Evolutionary conservation across 2,329 filamentous ascomycete species (phyloP).

Genomic region (Penicillium sp.): DNA sequence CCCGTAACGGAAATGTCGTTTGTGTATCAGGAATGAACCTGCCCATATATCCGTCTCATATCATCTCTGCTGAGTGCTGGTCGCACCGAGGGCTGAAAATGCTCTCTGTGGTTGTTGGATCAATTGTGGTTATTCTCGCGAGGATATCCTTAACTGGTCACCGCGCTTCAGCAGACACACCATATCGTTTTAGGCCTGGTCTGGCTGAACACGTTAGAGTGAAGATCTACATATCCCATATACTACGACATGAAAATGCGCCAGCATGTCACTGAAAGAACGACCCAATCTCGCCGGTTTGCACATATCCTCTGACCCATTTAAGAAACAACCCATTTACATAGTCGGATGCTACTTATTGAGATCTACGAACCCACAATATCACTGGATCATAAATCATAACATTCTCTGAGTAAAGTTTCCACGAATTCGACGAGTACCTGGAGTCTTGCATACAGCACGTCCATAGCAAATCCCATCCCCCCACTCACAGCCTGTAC

Average conservation of each 20-base stretch:
- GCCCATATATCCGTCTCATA: background rate
- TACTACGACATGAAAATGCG: background rate
- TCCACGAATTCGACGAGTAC: too few species aligned
- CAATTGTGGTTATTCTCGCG: background rate
- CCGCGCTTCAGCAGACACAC: background rate
- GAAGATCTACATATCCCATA: background rate
- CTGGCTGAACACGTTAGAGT: background rate
- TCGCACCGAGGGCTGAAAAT: background rate
- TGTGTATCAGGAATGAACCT: background rate
- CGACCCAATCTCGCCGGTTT: background rate
- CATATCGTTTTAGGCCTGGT: background rate
- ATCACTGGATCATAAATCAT: conserved; percentile 14
- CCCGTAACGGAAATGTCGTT: background rate
- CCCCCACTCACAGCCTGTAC: conserved; percentile 44
- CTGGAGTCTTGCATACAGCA: background rate
- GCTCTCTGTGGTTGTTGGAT: background rate
- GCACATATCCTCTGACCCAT: background rate
- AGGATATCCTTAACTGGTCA: background rate
- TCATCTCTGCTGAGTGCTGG: background rate
- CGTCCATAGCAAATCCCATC: background rate
- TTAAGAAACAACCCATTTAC: background rate
- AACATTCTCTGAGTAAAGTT: background rate
- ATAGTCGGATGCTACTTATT: background rate
- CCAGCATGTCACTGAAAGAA: background rate
- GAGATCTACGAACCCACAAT: background rate